Evolutionary conservation across 495 filamentous ascomycete species (phyloP), one percentile per base, ranked within the genome.

Genomic region (Penicillium fimorum): DNA sequence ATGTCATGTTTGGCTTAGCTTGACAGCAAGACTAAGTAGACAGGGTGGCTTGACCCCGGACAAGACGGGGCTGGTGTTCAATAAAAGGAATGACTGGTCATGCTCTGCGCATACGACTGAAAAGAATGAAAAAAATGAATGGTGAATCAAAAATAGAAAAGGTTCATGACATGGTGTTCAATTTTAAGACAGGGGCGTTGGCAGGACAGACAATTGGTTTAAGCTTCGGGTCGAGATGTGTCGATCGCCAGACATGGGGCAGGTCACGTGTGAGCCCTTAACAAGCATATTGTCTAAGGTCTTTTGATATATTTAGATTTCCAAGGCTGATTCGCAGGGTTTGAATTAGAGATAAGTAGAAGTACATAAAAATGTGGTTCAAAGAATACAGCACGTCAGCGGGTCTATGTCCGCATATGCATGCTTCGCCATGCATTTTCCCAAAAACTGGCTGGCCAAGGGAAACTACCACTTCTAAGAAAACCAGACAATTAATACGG

Each of bases 1-100:
- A 74, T 56, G 70, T 76, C 74, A 76, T 76, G 44, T 59, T 68
- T 55, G 62, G 53, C 57, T 38, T 57, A 38, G 61, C 53, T 62
- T 41, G 13, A 30, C 30, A 41, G 30, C 50, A 38, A 51, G 43
- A 40, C 46, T 50, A 38, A 18, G 9, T 48, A 42, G 32, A 54
- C 30, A 51, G 32, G 32, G 51, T 63, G 49, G 56, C 49, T 62
- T 37, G 25, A 45, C 52, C 55, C 52, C 51, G 30, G 45, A 29
- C 46, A 44, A 50, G 29, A 60, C 43, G 50, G 58, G 52, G 50
- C 37, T 33, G 32, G n/a, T 59, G 42, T 51, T 45, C 40, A 66
- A 47, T 40, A 25, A 55, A 64, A 63, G 38, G 60, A 68, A 27
- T 33, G 59, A 57, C 58, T 53, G 55, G 55, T 59, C 66, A 69